Conservation (phyloP, 805 yeast genomes). For the Myxozyma melibiosi region DNA sequence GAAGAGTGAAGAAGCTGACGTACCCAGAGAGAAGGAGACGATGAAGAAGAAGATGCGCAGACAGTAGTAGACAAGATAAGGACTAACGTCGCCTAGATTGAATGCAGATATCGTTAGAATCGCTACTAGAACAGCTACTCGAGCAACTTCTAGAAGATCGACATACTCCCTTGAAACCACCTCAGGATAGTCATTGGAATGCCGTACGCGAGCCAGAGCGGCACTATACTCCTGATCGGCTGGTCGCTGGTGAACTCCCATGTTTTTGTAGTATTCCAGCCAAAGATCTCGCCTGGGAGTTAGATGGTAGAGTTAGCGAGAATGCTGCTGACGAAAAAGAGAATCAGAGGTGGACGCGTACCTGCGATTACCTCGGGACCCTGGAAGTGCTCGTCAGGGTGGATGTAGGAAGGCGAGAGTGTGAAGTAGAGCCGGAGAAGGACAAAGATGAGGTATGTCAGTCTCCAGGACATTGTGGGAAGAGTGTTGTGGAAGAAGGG, state of each 20-base stretch:
- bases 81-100: conserved; percentile 15
- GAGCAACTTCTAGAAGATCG: too few species aligned
- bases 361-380: conserved; percentile 71
- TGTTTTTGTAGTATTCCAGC: conserved; percentile 56
- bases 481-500: neutral
- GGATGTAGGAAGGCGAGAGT: conserved; percentile 79
- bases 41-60: conserved; percentile 31
- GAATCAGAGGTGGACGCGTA: conserved; percentile 29
- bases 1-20: neutral
- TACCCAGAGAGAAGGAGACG: conserved; percentile 26
- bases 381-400: conserved; percentile 98
- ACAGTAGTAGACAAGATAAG: conserved; percentile 26
- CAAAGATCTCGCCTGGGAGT: conserved; percentile 42
- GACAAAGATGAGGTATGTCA: conserved; percentile 25
- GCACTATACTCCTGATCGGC: conserved; percentile 73
- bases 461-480: conserved; percentile 29
- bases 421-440: conserved; percentile 57
- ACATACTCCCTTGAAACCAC: conserved; percentile 27
- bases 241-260: conserved; percentile 74
- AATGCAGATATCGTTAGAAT: neutral
- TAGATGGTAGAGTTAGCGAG: neutral
- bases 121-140: neutral
- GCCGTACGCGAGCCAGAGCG: conserved; percentile 68
- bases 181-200: conserved; percentile 53
- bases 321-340: neutral